Conservation (phyloP, 192 early-diverging fungal species). For the Podila epicladia region DNA sequence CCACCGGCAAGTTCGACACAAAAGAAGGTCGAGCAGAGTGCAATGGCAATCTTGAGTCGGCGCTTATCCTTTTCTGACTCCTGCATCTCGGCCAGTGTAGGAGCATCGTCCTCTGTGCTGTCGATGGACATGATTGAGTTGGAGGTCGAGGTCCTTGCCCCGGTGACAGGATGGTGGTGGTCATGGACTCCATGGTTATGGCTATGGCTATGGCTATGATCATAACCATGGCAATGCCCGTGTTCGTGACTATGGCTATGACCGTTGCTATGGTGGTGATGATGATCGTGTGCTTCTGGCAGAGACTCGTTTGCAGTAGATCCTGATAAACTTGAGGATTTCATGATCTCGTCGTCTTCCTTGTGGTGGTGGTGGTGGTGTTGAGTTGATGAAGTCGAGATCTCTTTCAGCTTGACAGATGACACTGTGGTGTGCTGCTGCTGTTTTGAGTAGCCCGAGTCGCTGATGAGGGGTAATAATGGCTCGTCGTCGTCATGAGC, state of each 20-base stretch:
- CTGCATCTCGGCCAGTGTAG: slow-evolving; percentile 13
- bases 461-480: slow-evolving; percentile 20
- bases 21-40: slow-evolving; percentile 70
- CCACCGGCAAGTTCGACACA: slow-evolving; percentile 70
- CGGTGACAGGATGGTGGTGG: neutral
- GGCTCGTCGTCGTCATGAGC: slow-evolving; percentile 44
- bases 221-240: neutral
- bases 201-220: neutral
- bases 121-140: neutral
- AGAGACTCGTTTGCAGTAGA: slow-evolving; percentile 26
- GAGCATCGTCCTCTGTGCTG: slow-evolving; percentile 14
- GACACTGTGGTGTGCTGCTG: neutral
- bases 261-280: slow-evolving; percentile 1
- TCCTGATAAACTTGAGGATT: slow-evolving; percentile 27
- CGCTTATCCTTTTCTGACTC: slow-evolving; percentile 41
- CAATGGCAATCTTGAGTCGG: slow-evolving; percentile 65
- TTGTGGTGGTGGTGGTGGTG: neutral
- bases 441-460: neutral
- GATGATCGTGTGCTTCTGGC: slow-evolving; percentile 7
- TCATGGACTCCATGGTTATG: neutral
- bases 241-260: slow-evolving; percentile 6
- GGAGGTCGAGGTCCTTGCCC: neutral
- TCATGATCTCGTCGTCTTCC: slow-evolving; percentile 5
- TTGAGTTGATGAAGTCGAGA: neutral
- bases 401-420: neutral